Evolutionary conservation across 176 grass and related monocot species (phyloP), one percentile per base, ranked within the genome.

Genomic region (Poa annua): DNA sequence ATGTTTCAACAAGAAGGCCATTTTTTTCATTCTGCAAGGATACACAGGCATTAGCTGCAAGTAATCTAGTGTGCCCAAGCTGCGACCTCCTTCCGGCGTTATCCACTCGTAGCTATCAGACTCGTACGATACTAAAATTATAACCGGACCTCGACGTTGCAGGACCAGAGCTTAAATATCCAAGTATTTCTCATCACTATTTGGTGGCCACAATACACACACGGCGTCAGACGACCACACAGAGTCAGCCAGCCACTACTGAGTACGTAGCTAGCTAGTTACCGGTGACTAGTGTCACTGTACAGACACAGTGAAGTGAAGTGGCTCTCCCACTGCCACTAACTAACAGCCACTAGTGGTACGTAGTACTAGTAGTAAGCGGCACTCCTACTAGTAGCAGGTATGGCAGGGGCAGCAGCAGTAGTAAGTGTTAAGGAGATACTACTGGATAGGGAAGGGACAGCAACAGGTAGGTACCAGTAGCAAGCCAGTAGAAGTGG

Each of bases 291-390:
- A 66, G 59, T 54, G 59, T 25, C 54, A 52, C 51, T 77, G 16
- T 19, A 33, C 74, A 59, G 35, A 42, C 64, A 59, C 36, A 62
- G 26, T 69, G 79, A 49, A 44, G 5, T 45, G 39, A 72, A 77
- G 79, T 82, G 79, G 71, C 71, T 83, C 67, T n/a, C 79, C 6
- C 38, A 21, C 54, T 77, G 53, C 21, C 75, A 22, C 53, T 78
- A 17, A 22, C 53, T 78, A 17, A 44, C 52, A 72, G 66, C 76
- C 77, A 81, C 69, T 75, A 52, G 24, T 29, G 2, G 60, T 63
- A 63, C 13, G 63, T 36, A 29, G 29, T 29, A 29, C 29, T 29
- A 15, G 56, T 15, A 80, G 45, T 19, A 64, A 74, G 66, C 59
- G 60, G 25, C 47, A 59, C 34, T 39, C 33, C 49, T 76, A 4